A percentile compares a stretch with the other conserved stretches of the same genome.
Evolutionary conservation across 2,329 filamentous ascomycete genomes (phyloP).

Genomic region (Neonectria coccinea): DNA sequence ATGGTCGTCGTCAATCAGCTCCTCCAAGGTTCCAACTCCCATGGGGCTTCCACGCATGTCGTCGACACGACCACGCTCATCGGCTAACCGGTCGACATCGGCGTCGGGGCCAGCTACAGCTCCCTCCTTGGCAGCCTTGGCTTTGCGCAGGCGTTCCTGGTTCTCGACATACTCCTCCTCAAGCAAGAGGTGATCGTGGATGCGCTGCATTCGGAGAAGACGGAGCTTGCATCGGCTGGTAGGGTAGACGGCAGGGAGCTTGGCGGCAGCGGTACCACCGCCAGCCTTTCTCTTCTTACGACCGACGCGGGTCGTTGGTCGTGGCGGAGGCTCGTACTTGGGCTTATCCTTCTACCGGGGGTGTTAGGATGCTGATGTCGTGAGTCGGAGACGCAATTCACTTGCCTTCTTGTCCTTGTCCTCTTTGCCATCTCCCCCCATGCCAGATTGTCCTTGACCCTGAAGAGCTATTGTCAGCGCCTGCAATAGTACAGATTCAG

Average conservation of each 20-base stretch:
- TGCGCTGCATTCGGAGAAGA: constrained; percentile 96
- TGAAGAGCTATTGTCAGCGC: constrained; percentile 51
- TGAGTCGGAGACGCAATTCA: neutral
- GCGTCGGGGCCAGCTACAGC: constrained; percentile 77
- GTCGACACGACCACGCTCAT: constrained; percentile 94
- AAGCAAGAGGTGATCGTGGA: constrained; percentile 95
- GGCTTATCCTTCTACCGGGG: constrained; percentile 92
- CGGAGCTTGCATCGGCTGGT: constrained; percentile 98
- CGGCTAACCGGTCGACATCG: constrained; percentile 84
- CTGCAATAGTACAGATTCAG: constrained; percentile 5
- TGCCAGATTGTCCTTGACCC: constrained; percentile 89
- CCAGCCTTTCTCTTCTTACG: constrained; percentile 98
- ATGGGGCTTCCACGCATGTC: constrained; percentile 99
- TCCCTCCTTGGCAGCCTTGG: constrained; percentile 82
- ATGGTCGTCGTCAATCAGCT: constrained; percentile 99
- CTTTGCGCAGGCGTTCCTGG: constrained; percentile 93
- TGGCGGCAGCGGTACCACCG: constrained; percentile 92
- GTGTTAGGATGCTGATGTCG: constrained; percentile 33
- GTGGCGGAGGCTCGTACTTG: constrained; percentile 98
- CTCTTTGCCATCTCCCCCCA: constrained; percentile 85
- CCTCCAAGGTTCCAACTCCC: constrained; percentile 97
- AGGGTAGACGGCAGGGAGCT: constrained; percentile 93
- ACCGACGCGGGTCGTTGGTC: constrained; percentile 95
- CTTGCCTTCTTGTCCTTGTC: constrained; percentile 94
- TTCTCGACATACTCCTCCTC: constrained; percentile 99